Percentiles rank a stretch among this genome's conserved stretches.
Evolutionary conservation across 306 rosid genomes (phyloP).

Genomic region (Bauhinia variegata): DNA sequence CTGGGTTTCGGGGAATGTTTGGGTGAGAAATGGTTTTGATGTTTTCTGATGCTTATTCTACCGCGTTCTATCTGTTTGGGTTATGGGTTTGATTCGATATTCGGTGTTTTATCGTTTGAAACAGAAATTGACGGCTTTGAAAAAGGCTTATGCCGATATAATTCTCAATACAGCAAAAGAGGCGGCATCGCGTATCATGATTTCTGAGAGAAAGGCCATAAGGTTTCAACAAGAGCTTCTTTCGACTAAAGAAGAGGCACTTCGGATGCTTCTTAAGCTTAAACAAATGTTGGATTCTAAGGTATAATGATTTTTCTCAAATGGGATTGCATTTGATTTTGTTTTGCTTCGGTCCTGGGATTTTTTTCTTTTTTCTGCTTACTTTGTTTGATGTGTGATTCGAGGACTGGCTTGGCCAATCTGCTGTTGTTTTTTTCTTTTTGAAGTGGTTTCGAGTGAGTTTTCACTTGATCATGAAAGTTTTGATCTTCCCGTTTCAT

Average conservation of each 20-base stretch:
- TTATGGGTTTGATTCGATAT: constrained; percentile 30
- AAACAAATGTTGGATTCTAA: constrained; percentile 78
- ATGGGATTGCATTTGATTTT: constrained; percentile 33
- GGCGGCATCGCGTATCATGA: constrained; percentile 77
- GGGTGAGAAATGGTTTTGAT: constrained; percentile 29
- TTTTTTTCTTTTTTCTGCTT: constrained; percentile 17
- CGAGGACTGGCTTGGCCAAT: constrained; percentile 16
- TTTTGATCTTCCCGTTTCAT: constrained; percentile 29
- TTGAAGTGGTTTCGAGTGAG: constrained; percentile 36
- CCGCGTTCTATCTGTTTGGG: constrained; percentile 6
- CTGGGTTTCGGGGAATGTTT: constrained; percentile 13
- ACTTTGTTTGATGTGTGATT: constrained; percentile 26
- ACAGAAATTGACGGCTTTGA: constrained; percentile 81
- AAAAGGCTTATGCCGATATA: constrained; percentile 84
- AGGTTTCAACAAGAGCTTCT: constrained; percentile 63
- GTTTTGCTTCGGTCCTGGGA: background rate
- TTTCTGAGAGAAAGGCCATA: constrained; percentile 66
- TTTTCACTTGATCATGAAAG: constrained; percentile 26
- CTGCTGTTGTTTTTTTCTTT: constrained; percentile 29
- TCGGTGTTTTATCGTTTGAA: constrained; percentile 23
- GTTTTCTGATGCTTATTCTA: constrained; percentile 1
- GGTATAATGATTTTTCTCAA: constrained; percentile 42
- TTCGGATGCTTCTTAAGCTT: constrained; percentile 73
- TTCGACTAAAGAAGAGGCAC: constrained; percentile 64
- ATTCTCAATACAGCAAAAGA: constrained; percentile 84